Evolutionary conservation across 768 basidiomycete species (phyloP).

Genomic region (Suillus clintonianus): DNA sequence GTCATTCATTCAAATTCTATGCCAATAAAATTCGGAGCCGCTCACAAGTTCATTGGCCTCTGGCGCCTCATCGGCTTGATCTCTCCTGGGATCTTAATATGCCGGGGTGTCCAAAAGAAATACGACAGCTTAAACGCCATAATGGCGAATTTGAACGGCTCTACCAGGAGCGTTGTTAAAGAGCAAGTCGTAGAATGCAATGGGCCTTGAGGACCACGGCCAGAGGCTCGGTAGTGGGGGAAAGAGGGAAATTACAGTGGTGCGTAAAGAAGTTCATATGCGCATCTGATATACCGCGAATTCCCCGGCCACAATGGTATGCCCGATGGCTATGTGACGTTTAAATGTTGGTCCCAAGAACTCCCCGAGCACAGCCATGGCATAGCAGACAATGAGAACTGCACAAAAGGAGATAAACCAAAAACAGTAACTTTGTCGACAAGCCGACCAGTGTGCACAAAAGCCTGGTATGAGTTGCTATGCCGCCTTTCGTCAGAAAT

Average conservation of each 20-base stretch:
- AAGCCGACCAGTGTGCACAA: too few species aligned
- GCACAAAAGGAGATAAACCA: not conserved
- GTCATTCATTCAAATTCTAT: not conserved
- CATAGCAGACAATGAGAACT: not conserved
- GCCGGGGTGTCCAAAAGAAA: slow-evolving; percentile 53
- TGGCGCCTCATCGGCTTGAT: slow-evolving; percentile 22
- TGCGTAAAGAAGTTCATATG: not conserved
- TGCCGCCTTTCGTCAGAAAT: too few species aligned
- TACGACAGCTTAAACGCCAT: slow-evolving; percentile 49
- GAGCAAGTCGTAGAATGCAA: not conserved
- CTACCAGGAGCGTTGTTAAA: slow-evolving; percentile 1
- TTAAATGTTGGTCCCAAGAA: not conserved
- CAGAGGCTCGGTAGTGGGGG: not conserved
- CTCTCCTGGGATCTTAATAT: slow-evolving; percentile 53
- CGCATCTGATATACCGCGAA: slow-evolving; percentile 14
- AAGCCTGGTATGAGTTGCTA: too few species aligned
- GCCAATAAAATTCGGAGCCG: not conserved
- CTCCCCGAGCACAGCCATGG: not conserved
- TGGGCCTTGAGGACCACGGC: not conserved
- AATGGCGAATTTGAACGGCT: not conserved
- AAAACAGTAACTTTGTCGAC: not conserved
- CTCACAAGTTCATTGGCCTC: slow-evolving; percentile 27
- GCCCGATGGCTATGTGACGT: not conserved
- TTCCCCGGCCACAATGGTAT: not conserved
- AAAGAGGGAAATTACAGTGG: not conserved